Evolutionary conservation across 1,284 basidiomycete species (phyloP).

Genomic region (Thelephora terrestris): DNA sequence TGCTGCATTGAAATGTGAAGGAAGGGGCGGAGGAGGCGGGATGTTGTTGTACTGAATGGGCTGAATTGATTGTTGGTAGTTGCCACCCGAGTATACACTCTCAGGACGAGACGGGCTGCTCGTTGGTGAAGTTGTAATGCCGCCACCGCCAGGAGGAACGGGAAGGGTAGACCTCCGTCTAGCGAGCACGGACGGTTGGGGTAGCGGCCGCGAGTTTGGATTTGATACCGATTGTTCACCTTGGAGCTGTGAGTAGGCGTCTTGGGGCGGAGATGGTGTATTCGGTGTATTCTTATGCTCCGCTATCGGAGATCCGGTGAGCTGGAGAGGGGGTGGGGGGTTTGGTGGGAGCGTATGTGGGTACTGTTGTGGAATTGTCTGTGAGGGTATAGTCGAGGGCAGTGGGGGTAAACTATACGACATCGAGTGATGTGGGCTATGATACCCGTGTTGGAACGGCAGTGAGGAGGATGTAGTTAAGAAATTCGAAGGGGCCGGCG

Average conservation of each 20-base stretch:
- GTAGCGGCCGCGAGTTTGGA: slow-evolving; percentile 45
- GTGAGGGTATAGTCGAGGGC: slow-evolving; percentile 4
- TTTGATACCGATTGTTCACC: slow-evolving; percentile 25
- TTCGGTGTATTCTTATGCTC: slow-evolving; percentile 2
- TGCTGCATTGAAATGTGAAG: slow-evolving; percentile 13
- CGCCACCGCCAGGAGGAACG: slow-evolving; percentile 12
- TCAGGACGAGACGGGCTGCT: slow-evolving; percentile 10
- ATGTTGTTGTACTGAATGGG: slow-evolving; percentile 5
- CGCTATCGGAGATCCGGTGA: slow-evolving; percentile 9
- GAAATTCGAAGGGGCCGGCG: slow-evolving; percentile 19
- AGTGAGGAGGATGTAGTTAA: slow-evolving; percentile 12
- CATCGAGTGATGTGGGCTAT: slow-evolving; percentile 15
- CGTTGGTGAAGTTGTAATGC: slow-evolving; percentile 11
- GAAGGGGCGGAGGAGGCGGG: slow-evolving; percentile 16
- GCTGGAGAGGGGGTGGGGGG: slow-evolving; percentile 15
- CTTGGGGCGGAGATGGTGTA: slow-evolving; percentile 22
- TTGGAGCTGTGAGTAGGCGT: slow-evolving; percentile 24
- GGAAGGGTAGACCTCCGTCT: slow-evolving; percentile 15
- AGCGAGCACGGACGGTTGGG: slow-evolving; percentile 21
- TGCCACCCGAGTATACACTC: background rate
- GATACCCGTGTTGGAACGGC: slow-evolving; percentile 5
- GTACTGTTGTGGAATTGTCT: slow-evolving; percentile 15
- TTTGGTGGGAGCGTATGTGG: slow-evolving; percentile 17
- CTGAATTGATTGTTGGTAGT: slow-evolving; percentile 14
- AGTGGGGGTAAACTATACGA: slow-evolving; percentile 11